Evolutionary conservation across 2,329 filamentous ascomycete genomes (phyloP).

Genomic region (Colletotrichum sp.): DNA sequence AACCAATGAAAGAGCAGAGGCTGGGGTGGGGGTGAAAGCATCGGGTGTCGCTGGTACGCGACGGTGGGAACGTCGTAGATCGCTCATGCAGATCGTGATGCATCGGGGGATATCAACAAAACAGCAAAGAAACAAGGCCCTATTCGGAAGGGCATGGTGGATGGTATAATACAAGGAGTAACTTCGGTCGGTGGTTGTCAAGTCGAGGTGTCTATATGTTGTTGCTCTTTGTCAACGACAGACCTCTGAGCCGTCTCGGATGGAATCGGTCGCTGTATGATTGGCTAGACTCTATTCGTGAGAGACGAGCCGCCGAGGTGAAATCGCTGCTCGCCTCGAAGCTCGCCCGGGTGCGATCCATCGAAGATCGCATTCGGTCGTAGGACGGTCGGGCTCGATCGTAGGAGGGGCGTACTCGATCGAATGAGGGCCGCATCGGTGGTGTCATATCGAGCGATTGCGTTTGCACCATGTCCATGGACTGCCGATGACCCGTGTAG

Average conservation of each 20-base stretch:
- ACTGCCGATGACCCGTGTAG: conserved; percentile 73
- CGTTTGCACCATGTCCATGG: conserved; percentile 53
- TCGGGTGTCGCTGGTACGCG: conserved; percentile 20
- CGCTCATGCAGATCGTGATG: conserved; percentile 56
- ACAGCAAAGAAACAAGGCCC: conserved; percentile 28
- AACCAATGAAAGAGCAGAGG: conserved; percentile 26
- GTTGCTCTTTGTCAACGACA: conserved; percentile 47
- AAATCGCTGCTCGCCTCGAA: conserved; percentile 92
- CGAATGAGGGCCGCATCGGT: conserved; percentile 25
- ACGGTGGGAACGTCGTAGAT: conserved; percentile 42
- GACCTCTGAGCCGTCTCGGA: conserved; percentile 44
- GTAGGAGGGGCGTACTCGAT: conserved; percentile 55
- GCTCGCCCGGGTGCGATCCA: conserved; percentile 83
- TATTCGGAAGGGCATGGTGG: neutral
- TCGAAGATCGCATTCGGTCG: conserved; percentile 83
- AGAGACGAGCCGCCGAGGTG: conserved; percentile 85
- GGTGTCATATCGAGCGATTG: conserved; percentile 26
- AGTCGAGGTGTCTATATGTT: conserved; percentile 33
- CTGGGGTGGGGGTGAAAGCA: conserved; percentile 12
- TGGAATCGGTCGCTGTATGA: conserved; percentile 42
- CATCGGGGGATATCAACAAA: conserved; percentile 41
- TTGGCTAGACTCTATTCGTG: conserved; percentile 79
- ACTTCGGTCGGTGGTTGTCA: neutral
- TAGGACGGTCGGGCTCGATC: conserved; percentile 83
- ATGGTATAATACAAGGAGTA: conserved; percentile 30